A percentile compares a stretch with the other conserved stretches of the same genome.
Evolutionary conservation across 768 basidiomycete species (phyloP).

Genomic region (Suillus bovinus): DNA sequence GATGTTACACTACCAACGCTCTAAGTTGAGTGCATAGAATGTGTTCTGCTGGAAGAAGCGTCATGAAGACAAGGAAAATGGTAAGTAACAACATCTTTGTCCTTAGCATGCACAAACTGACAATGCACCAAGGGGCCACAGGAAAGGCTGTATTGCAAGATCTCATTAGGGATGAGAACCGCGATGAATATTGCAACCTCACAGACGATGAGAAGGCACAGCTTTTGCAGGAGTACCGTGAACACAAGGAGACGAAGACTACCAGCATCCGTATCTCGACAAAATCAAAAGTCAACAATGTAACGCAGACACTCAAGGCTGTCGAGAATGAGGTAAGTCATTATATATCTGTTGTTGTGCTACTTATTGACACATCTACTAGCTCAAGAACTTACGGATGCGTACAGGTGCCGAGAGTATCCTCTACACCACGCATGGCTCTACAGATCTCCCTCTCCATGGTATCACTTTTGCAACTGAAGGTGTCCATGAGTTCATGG

Average conservation of each 20-base stretch:
- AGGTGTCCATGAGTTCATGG: constrained; percentile 9
- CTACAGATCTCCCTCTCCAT: constrained; percentile 6
- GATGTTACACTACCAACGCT: neutral
- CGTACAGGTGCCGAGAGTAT: constrained; percentile 8
- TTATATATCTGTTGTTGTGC: neutral
- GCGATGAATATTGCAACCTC: neutral
- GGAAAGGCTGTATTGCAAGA: neutral
- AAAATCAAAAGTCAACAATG: constrained; percentile 13
- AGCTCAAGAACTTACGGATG: constrained; percentile 1
- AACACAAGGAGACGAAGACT: neutral
- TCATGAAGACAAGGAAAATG: neutral
- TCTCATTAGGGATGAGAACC: neutral
- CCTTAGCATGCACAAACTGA: neutral
- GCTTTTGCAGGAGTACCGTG: neutral
- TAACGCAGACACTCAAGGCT: constrained; percentile 11
- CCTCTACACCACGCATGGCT: constrained; percentile 6
- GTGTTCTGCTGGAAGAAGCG: constrained; percentile 14
- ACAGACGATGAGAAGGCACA: neutral
- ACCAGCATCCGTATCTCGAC: neutral
- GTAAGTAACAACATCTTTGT: neutral
- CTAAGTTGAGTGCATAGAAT: constrained; percentile 8
- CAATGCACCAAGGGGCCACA: neutral
- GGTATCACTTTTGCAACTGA: constrained; percentile 8
- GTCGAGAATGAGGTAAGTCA: constrained; percentile 10
- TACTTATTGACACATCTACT: neutral